Base-by-base conservation (phyloP, 73 alveolate genomes). In the Paramecium pentaurelia region DNA sequence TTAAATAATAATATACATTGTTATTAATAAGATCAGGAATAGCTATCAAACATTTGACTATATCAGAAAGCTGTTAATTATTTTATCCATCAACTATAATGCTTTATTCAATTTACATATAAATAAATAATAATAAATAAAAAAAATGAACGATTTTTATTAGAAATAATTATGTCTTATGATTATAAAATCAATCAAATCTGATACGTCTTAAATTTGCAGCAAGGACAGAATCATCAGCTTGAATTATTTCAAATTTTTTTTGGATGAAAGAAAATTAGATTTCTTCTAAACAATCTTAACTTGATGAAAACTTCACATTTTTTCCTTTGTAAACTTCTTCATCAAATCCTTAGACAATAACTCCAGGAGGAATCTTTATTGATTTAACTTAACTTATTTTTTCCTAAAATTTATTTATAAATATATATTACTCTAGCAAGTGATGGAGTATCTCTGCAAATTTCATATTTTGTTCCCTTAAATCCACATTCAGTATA, bases 401-500 rank as follows among this genome's bases (percentile, higher is more conserved):
- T 25, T 80, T 80, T 80, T 80, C 71, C 91, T 80, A 27, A n/a
- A 45, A 44, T 25, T 2, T 14, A 14, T 14, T 49, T 10, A 8
- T n/a, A 40, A 1, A 0, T 11, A 22, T 6, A 47, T 25, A 45
- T n/a, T 80, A 80, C 73, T 22, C 34, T 49, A 20, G 91, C 91
- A 25, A 80, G 73, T 20, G 91, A 80, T 18, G 91, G 91, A n/a
- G 71, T 42, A 22, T 80, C 91, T 80, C 75, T 80, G 14, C 91
- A 80, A 7, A 80, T 9, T 45, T 80, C 91, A 28, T 4, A 80
- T 80, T 42, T 45, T 2, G 47, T 28, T 47, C 91, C 91, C 34
- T 80, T 80, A n/a, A 27, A 80, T 25, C 58, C 58, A 80, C 91
- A 80, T 27, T 80, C 91, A 45, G 91, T 14, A 49, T 80, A 80